Evolutionary conservation across 1,284 basidiomycete species (phyloP).

Genomic region (Tilletia indica): DNA sequence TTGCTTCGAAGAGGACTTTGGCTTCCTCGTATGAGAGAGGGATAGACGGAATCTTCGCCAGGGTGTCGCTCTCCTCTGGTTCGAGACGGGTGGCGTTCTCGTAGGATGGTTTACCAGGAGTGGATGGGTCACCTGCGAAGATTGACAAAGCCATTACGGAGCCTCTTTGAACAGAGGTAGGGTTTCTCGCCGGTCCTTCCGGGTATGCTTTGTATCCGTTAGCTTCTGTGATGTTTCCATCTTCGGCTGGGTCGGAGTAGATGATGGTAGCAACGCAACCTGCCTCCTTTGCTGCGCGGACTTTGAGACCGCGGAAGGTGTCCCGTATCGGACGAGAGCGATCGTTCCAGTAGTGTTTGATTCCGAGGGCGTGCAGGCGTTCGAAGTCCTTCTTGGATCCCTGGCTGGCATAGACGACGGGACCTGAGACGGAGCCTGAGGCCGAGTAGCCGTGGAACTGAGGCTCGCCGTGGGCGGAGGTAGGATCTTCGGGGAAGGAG

Average conservation of each 20-base stretch:
- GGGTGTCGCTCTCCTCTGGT: slow-evolving; percentile 64
- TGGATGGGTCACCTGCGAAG: slow-evolving; percentile 80
- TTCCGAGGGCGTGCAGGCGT: slow-evolving; percentile 60
- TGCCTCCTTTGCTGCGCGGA: slow-evolving; percentile 76
- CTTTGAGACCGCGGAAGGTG: slow-evolving; percentile 78
- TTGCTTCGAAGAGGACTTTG: slow-evolving; percentile 57
- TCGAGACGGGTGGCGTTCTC: slow-evolving; percentile 70
- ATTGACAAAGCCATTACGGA: slow-evolving; percentile 72
- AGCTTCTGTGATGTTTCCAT: slow-evolving; percentile 74
- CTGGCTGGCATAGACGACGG: slow-evolving; percentile 78
- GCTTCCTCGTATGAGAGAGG: slow-evolving; percentile 62
- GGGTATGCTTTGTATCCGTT: slow-evolving; percentile 69
- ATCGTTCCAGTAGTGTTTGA: slow-evolving; percentile 78
- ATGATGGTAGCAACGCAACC: slow-evolving; percentile 68
- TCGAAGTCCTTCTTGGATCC: slow-evolving; percentile 75
- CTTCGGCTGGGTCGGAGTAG: slow-evolving; percentile 84
- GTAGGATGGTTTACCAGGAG: slow-evolving; percentile 84
- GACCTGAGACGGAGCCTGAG: slow-evolving; percentile 60
- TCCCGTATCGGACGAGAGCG: slow-evolving; percentile 80
- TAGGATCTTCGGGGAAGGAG: slow-evolving; percentile 59
- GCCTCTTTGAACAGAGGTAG: slow-evolving; percentile 70
- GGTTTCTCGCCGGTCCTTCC: slow-evolving; percentile 80
- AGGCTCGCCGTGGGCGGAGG: slow-evolving; percentile 57
- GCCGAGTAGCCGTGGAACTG: slow-evolving; percentile 58
- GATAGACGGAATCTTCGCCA: slow-evolving; percentile 78